These are phyloP conservation scores for Mucor plumbeus DNA, from an alignment of 371 early-diverging fungal species.

Conservation along the genomic window DNA sequence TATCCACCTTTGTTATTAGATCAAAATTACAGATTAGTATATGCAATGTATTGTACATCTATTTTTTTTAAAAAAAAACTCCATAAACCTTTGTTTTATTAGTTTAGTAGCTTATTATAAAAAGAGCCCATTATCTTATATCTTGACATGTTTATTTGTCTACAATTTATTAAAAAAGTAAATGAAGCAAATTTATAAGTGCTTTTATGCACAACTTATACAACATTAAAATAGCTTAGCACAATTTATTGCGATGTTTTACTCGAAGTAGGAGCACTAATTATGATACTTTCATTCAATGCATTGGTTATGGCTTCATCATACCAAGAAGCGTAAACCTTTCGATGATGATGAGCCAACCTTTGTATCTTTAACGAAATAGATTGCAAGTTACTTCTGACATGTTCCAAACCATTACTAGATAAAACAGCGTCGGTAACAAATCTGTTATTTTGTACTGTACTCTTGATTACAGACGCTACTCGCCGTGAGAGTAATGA, in stretches of 20 bases:
- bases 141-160: too few relatives aligned
- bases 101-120: too few relatives aligned
- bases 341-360: conserved; percentile 68
- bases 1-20: too few relatives aligned
- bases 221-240: background rate
- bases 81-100: too few relatives aligned
- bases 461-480: conserved; percentile 53
- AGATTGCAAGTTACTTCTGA: conserved; percentile 58
- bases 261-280: background rate
- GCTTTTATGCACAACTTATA: too few relatives aligned
- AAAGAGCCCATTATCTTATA: too few relatives aligned
- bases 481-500: conserved; percentile 67
- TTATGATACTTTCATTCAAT: conserved; percentile 1
- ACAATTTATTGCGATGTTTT: background rate
- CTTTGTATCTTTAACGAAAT: conserved; percentile 50
- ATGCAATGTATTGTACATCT: too few relatives aligned
- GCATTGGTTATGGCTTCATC: conserved; percentile 54
- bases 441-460: conserved; percentile 60
- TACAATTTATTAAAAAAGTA: too few relatives aligned
- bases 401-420: conserved; percentile 67
- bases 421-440: conserved; percentile 49
- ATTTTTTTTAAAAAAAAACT: background rate
- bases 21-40: too few relatives aligned
- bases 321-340: conserved; percentile 72
- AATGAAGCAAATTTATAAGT: too few relatives aligned